Evolutionary conservation across 116 monocot genomes (phyloP), one percentile per base, ranked within the genome.

Genomic region (Posidonia oceanica): DNA sequence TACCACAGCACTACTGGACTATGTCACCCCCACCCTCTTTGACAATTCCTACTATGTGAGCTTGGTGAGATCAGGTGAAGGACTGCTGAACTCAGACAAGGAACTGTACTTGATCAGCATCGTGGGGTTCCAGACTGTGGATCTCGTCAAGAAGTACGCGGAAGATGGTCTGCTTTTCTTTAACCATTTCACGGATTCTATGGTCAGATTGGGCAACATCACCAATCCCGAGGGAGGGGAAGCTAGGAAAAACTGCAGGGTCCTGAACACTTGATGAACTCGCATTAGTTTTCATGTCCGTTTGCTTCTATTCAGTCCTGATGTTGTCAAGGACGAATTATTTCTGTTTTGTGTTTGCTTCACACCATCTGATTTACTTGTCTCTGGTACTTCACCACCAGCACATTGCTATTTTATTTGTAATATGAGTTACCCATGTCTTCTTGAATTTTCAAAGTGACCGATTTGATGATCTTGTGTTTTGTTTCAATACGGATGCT

Each of bases 151-250:
- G 54, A 71, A 69, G 66, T 88, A 90, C 23, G 82, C 86, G 12
- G 55, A 57, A 0, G 88, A 86, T 48, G 70, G 75, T 0, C 59
- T 79, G 13, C 64, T 75, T 54, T 94, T 94, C 79, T 94, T 90
- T 71, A 70, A 71, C 44, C 85, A 94, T 38, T 94, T 90, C 70
- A 76, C 88, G 1, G 85, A 90, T 36, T 87, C 91, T 5, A 90
- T 94, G 85, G 90, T 85, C 38, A 90, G 89, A 76, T 81, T 94
- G 87, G 90, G 90, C 15, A 87, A 89, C 61, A 90, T 94, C 66
- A 93, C 88, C 22, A 93, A 93, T 21, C 82, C 80, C 36, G 80
- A 78, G 13, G 88, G 84, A 36, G 93, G 93, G 1, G 93, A 93
- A 72, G 88, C 88, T 17, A 86, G 93, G 80, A 87, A 72, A 61